A percentile compares a stretch with the other conserved stretches of the same genome.
These are phyloP conservation scores for Globisporangium camurandrum DNA, from an alignment of 352 stramenopile species.

Conservation along the genomic window DNA sequence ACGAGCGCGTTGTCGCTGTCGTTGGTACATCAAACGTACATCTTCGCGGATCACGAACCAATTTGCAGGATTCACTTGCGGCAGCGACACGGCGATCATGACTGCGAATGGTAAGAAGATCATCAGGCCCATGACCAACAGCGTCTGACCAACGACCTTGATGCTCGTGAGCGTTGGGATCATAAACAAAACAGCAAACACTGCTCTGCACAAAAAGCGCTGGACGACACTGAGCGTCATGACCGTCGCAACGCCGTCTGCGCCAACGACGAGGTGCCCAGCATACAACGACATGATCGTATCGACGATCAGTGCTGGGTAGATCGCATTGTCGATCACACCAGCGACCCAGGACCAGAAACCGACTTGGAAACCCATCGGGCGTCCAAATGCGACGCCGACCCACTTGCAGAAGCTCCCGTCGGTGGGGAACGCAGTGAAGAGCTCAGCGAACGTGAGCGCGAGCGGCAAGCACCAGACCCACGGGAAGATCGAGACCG, in stretches of 20 bases:
- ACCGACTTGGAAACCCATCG: conserved; percentile 82
- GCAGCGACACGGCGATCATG: conserved; percentile 37
- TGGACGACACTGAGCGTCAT: conserved; percentile 14
- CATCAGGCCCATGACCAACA: conserved; percentile 54
- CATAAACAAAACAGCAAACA: conserved; percentile 63
- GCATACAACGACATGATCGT: conserved; percentile 34
- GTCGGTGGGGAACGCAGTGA: conserved; percentile 74
- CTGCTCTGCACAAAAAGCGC: conserved; percentile 37
- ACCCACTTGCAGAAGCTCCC: conserved; percentile 80
- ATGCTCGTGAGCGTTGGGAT: conserved; percentile 61
- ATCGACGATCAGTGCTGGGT: conserved; percentile 77
- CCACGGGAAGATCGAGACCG: conserved; percentile 58
- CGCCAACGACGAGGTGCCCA: conserved; percentile 17
- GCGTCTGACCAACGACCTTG: conserved; percentile 57
- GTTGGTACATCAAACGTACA: conserved; percentile 17
- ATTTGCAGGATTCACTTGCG: conserved; percentile 55
- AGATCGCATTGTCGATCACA: conserved; percentile 84
- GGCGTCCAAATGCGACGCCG: conserved; percentile 63
- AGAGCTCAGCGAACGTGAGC: conserved; percentile 68
- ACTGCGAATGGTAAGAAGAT: conserved; percentile 66
- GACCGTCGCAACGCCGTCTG: conserved; percentile 6
- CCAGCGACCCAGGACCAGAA: conserved; percentile 79
- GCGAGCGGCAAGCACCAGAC: conserved; percentile 68
- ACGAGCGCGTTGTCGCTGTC: too few species aligned
- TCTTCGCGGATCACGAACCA: conserved; percentile 64